These are phyloP conservation scores for Grigorovia yakushimaensis DNA, from an alignment of 805 yeast genomes.

Conservation along the genomic window DNA sequence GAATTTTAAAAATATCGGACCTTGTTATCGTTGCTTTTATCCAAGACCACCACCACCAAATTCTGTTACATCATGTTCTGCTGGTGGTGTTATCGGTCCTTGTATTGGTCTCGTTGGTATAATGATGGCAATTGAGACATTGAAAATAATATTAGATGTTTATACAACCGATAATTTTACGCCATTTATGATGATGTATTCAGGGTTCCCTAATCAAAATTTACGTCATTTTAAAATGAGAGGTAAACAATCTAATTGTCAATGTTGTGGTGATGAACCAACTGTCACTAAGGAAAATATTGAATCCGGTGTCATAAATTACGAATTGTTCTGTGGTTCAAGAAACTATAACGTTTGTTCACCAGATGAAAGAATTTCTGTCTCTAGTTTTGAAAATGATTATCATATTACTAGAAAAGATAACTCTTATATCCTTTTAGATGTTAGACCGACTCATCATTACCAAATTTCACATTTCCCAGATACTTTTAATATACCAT, in stretches of 20 bases:
- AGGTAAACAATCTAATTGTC: constrained; percentile 48
- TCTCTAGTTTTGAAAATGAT: constrained; percentile 27
- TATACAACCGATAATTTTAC: constrained; percentile 44
- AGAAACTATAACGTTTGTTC: constrained; percentile 37
- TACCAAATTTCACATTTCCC: constrained; percentile 56
- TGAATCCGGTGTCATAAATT: constrained; percentile 42
- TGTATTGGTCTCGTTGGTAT: constrained; percentile 90
- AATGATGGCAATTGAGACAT: constrained; percentile 79
- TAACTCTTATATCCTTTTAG: constrained; percentile 36
- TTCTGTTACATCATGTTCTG: constrained; percentile 75
- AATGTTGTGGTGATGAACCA: constrained; percentile 51
- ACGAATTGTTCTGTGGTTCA: constrained; percentile 68
- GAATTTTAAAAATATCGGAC: constrained; percentile 59
- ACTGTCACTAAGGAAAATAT: constrained; percentile 40
- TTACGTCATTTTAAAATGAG: constrained; percentile 76
- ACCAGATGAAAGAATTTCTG: constrained; percentile 38
- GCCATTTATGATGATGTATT: constrained; percentile 62
- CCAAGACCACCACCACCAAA: constrained; percentile 86
- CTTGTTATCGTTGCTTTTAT: constrained; percentile 90
- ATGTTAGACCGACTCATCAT: constrained; percentile 77
- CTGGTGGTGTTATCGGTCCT: constrained; percentile 92
- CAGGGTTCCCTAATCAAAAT: constrained; percentile 57
- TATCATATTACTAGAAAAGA: constrained; percentile 10
- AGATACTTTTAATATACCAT: constrained; percentile 53
- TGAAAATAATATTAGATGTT: constrained; percentile 56